Conservation (phyloP, 169 alveolate species). For the Toxoplasma gondii region DNA sequence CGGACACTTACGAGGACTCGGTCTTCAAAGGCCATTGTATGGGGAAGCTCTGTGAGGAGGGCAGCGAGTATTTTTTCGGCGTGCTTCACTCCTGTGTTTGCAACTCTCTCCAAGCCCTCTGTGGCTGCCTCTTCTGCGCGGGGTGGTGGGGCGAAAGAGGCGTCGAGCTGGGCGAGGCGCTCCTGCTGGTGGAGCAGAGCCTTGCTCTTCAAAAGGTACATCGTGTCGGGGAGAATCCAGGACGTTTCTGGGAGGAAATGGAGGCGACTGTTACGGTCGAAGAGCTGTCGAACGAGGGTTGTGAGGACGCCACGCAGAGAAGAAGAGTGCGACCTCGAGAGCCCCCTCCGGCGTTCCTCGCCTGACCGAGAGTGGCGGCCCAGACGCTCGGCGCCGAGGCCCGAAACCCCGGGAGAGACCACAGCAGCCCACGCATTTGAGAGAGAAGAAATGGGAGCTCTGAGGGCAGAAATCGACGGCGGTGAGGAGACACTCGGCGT, state of each 20-base stretch:
- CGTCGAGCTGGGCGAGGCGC: conserved; percentile 38
- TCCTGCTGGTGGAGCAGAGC: conserved; percentile 38
- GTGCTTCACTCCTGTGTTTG: conserved; percentile 20
- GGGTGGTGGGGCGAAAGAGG: neutral
- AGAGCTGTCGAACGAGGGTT: conserved; percentile 34
- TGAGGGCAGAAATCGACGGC: neutral
- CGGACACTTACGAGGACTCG: conserved; percentile 28
- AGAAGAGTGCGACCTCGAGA: neutral
- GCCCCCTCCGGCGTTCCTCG: neutral
- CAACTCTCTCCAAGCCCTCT: conserved; percentile 28
- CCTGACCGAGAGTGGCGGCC: neutral
- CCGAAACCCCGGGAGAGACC: neutral
- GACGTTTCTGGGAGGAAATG: neutral
- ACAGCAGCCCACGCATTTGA: neutral
- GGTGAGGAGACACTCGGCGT: neutral
- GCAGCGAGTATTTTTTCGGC: conserved; percentile 67
- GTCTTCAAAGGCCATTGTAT: conserved; percentile 69
- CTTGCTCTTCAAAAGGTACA: neutral
- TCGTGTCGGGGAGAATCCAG: conserved; percentile 47
- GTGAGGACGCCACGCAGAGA: conserved; percentile 5
- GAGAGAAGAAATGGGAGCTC: neutral
- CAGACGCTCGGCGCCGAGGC: neutral
- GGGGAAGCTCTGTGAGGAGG: conserved; percentile 69
- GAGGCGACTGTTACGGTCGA: conserved; percentile 41
- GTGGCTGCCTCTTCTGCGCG: neutral